phyloP scores from a whole-genome alignment of 352 stramenopile species.

The Pythium angustatum region DNA sequence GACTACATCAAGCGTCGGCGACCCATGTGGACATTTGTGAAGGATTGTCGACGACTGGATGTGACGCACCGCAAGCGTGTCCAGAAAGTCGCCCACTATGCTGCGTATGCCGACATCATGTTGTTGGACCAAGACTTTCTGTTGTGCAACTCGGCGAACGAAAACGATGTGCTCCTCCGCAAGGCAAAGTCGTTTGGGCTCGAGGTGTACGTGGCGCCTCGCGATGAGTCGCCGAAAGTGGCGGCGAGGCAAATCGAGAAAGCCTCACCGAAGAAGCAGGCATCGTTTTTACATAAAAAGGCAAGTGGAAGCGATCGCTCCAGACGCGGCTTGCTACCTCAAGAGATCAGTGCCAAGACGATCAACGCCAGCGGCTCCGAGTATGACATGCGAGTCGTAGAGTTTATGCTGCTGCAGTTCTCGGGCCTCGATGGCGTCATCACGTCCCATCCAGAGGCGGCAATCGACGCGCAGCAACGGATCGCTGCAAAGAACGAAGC shows the following conservation, averaged over 20 bases:
- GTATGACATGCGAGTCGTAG: constrained; percentile 29
- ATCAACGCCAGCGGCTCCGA: constrained; percentile 7
- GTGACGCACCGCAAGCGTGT: constrained; percentile 24
- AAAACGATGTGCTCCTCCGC: constrained; percentile 36
- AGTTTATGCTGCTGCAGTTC: constrained; percentile 40
- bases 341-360: constrained; percentile 12
- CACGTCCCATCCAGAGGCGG: constrained; percentile 30
- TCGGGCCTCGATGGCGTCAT: constrained; percentile 39
- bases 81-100: constrained; percentile 32
- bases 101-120: constrained; percentile 32
- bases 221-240: constrained; percentile 16
- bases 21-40: constrained; percentile 39
- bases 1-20: constrained; percentile 32
- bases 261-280: not conserved
- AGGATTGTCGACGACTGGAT: constrained; percentile 36
- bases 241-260: not conserved
- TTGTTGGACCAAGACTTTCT: constrained; percentile 39
- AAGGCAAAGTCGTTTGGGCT: constrained; percentile 31
- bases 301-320: not conserved
- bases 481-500: constrained; percentile 31
- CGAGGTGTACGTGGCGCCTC: constrained; percentile 30
- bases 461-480: constrained; percentile 31
- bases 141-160: constrained; percentile 34
- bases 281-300: not conserved
- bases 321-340: constrained; percentile 3